Evolutionary conservation across 1,284 basidiomycete genomes (phyloP).

Genomic region (Chalciporus sp.): DNA sequence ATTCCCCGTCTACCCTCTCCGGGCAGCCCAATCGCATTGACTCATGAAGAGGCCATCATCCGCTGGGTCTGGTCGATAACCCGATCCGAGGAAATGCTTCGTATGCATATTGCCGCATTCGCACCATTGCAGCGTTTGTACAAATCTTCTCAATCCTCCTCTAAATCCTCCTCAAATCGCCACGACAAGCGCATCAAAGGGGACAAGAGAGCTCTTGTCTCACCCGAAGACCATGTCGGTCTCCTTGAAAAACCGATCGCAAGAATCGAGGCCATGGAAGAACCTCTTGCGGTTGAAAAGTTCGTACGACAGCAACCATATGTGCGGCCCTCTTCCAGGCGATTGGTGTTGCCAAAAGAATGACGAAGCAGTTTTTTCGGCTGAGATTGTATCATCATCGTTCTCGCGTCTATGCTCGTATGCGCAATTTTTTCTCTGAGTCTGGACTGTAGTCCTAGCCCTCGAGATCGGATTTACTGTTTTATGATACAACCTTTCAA

Average conservation of each 20-base stretch:
- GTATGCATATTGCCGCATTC: not conserved
- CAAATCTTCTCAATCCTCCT: not conserved
- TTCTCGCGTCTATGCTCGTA: not conserved
- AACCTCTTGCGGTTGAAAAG: slow-evolving; percentile 14
- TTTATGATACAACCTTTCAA: not conserved
- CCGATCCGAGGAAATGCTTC: slow-evolving; percentile 19
- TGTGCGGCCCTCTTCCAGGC: slow-evolving; percentile 13
- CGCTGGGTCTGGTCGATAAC: slow-evolving; percentile 29
- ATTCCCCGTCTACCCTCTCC: slow-evolving; percentile 34
- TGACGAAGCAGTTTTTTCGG: not conserved
- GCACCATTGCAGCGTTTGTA: slow-evolving; percentile 1
- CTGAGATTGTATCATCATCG: not conserved
- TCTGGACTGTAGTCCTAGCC: not conserved
- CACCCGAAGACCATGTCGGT: slow-evolving; percentile 24
- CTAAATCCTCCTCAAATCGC: slow-evolving; percentile 5
- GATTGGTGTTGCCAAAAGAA: slow-evolving; percentile 23
- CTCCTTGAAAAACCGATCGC: not conserved
- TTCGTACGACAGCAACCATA: slow-evolving; percentile 22
- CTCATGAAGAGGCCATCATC: slow-evolving; percentile 22
- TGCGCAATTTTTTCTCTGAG: no score
- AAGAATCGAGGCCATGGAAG: slow-evolving; percentile 11
- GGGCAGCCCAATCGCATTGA: slow-evolving; percentile 18
- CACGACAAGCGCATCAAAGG: slow-evolving; percentile 13
- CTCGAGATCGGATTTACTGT: not conserved
- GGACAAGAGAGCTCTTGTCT: slow-evolving; percentile 16